Percentiles rank a stretch among this genome's conserved stretches.
Evolutionary conservation across 2,329 filamentous ascomycete species (phyloP).

Genomic region (Curvularia hawaiiensis): DNA sequence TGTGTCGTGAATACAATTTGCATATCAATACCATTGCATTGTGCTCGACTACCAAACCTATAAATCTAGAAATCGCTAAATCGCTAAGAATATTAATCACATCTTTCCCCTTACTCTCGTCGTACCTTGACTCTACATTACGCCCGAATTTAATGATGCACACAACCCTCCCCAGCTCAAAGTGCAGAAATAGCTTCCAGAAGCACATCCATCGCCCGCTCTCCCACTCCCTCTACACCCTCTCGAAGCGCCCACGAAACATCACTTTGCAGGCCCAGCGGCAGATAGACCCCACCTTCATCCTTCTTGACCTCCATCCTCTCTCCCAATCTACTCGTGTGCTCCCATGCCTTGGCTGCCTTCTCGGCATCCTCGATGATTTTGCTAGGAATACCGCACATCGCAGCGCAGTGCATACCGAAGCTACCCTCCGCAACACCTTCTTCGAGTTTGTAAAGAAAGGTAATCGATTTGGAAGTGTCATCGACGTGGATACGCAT

Average conservation of each 20-base stretch:
- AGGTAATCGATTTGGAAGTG: conserved; percentile 82
- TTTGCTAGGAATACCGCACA: conserved; percentile 88
- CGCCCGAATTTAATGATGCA: conserved; percentile 5
- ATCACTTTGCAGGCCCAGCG: conserved; percentile 86
- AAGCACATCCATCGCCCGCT: conserved; percentile 61
- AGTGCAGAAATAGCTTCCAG: conserved; percentile 61
- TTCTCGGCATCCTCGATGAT: conserved; percentile 87
- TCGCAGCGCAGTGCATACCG: conserved; percentile 97
- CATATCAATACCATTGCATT: neutral
- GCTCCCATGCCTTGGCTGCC: conserved; percentile 91
- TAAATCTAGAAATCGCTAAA: neutral
- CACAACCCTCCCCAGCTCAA: conserved; percentile 31
- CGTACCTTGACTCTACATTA: neutral
- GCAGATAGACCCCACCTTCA: conserved; percentile 79
- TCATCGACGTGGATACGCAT: conserved; percentile 98
- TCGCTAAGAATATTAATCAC: conserved; percentile 7
- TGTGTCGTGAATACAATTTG: neutral
- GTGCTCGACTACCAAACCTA: neutral
- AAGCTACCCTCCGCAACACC: conserved; percentile 96
- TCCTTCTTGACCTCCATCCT: conserved; percentile 74
- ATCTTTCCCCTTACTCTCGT: neutral
- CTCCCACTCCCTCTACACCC: conserved; percentile 50
- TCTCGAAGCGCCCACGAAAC: conserved; percentile 76
- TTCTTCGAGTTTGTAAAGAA: conserved; percentile 90
- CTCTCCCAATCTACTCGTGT: conserved; percentile 88